These are phyloP conservation scores for Globisporangium emineosum DNA, from an alignment of 352 stramenopile species.

Conservation along the genomic window DNA sequence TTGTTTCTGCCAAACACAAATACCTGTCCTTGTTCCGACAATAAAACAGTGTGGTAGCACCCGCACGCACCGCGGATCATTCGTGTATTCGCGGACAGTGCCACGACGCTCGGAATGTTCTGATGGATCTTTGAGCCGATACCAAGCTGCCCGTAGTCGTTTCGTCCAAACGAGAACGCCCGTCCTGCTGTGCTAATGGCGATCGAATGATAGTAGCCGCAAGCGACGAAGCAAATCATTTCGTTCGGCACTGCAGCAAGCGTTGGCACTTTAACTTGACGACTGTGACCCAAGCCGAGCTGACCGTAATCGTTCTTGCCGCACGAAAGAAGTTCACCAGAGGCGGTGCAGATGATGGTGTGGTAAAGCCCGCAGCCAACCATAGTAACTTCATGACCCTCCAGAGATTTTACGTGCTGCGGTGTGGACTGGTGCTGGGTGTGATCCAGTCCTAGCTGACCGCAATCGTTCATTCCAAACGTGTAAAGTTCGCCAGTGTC, in stretches of 20 bases:
- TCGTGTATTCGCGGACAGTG: conserved; percentile 60
- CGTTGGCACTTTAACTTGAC: conserved; percentile 68
- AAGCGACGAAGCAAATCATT: conserved; percentile 76
- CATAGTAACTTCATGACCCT: conserved; percentile 71
- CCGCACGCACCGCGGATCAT: conserved; percentile 78
- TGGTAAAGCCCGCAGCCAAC: conserved; percentile 83
- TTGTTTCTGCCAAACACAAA: conserved; percentile 88
- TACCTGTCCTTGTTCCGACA: conserved; percentile 82
- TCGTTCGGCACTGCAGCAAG: conserved; percentile 63
- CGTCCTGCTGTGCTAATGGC: conserved; percentile 62
- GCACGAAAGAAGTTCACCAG: conserved; percentile 70
- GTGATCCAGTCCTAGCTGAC: conserved; percentile 79
- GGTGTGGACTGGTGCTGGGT: conserved; percentile 73
- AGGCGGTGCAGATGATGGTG: conserved; percentile 70
- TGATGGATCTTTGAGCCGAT: conserved; percentile 86
- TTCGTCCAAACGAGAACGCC: conserved; percentile 79
- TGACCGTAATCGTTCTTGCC: conserved; percentile 90
- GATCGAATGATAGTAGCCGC: conserved; percentile 85
- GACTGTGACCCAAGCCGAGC: conserved; percentile 74
- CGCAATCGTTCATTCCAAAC: conserved; percentile 90
- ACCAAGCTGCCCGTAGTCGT: conserved; percentile 86
- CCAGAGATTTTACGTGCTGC: conserved; percentile 73
- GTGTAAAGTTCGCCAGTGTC: conserved; percentile 78
- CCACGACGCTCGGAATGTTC: conserved; percentile 64
- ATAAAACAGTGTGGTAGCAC: conserved; percentile 83